These are phyloP conservation scores for Phytopythium mirpurense DNA, from an alignment of 352 stramenopile species.

Conservation along the genomic window DNA sequence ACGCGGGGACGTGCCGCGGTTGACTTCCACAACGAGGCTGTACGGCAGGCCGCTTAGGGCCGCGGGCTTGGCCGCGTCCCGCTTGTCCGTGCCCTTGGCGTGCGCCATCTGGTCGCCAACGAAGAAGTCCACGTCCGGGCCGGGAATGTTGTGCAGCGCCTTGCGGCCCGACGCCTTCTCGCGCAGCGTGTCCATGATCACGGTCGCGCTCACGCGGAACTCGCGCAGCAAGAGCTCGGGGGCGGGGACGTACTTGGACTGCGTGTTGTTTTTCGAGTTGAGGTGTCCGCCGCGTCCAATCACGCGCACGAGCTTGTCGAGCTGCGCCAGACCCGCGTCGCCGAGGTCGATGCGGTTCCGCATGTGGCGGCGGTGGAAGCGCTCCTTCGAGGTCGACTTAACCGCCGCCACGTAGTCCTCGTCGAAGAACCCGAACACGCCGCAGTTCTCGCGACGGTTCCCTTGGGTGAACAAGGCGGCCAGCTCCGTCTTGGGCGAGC, in stretches of 20 bases:
- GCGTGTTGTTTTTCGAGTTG: constrained; percentile 60
- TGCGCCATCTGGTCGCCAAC: constrained; percentile 27
- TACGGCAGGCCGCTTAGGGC: constrained; percentile 23
- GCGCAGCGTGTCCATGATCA: constrained; percentile 61
- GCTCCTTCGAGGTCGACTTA: constrained; percentile 55
- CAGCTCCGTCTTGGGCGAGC: constrained; percentile 31
- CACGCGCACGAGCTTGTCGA: constrained; percentile 65
- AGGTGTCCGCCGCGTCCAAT: constrained; percentile 61
- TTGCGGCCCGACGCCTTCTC: constrained; percentile 68
- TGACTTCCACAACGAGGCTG: constrained; percentile 52
- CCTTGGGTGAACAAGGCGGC: constrained; percentile 22
- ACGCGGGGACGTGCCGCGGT: constrained; percentile 43
- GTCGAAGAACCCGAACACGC: constrained; percentile 63
- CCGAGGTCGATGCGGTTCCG: constrained; percentile 70
- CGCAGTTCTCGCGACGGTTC: constrained; percentile 25
- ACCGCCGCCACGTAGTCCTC: constrained; percentile 56
- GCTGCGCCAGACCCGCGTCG: constrained; percentile 62
- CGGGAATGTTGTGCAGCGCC: constrained; percentile 59
- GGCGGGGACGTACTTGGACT: constrained; percentile 67
- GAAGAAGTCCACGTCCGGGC: constrained; percentile 56
- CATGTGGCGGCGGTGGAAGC: constrained; percentile 40
- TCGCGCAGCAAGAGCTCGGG: constrained; percentile 65
- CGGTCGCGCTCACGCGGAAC: constrained; percentile 57
- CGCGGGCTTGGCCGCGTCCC: neutral
- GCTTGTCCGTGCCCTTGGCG: constrained; percentile 6